phyloP scores from a whole-genome alignment of 2,329 filamentous ascomycete species.

The Apiospora saccharicola region DNA sequence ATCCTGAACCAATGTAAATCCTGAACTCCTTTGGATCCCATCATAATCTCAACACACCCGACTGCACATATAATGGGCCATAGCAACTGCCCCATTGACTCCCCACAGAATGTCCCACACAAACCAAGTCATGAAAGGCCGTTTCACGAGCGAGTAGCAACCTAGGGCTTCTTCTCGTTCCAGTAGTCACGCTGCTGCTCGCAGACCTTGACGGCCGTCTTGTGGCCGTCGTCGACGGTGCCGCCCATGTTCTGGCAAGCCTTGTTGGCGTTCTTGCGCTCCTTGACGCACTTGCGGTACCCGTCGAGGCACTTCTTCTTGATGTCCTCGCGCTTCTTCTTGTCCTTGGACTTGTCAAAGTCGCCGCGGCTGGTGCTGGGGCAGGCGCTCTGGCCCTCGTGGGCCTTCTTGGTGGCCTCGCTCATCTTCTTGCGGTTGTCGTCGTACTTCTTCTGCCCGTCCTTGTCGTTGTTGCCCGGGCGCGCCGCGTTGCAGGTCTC shows the following conservation, averaged over 20 bases:
- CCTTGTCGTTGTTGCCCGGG: neutral
- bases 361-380: conserved; percentile 16
- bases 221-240: conserved; percentile 1
- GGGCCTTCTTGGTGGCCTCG: conserved; percentile 20
- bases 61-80: neutral
- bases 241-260: neutral
- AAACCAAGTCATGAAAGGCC: neutral
- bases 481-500: neutral
- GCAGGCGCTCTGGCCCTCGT: conserved; percentile 17
- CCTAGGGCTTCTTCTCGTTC: conserved; percentile 2
- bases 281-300: neutral
- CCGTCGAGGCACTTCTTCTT: conserved; percentile 15
- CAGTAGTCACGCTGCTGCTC: conserved; percentile 14
- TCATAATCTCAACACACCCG: neutral
- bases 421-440: neutral
- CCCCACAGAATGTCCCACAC: too few species aligned
- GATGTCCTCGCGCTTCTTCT: conserved; percentile 7
- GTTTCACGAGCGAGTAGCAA: neutral
- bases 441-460: conserved; percentile 11
- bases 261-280: conserved; percentile 21
- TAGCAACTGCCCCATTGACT: neutral
- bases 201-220: conserved; percentile 13
- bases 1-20: neutral
- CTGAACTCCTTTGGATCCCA: neutral
- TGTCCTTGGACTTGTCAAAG: conserved; percentile 17